Evolutionary conservation across 306 rosid species (phyloP).

Genomic region (Vachellia collinsii): DNA sequence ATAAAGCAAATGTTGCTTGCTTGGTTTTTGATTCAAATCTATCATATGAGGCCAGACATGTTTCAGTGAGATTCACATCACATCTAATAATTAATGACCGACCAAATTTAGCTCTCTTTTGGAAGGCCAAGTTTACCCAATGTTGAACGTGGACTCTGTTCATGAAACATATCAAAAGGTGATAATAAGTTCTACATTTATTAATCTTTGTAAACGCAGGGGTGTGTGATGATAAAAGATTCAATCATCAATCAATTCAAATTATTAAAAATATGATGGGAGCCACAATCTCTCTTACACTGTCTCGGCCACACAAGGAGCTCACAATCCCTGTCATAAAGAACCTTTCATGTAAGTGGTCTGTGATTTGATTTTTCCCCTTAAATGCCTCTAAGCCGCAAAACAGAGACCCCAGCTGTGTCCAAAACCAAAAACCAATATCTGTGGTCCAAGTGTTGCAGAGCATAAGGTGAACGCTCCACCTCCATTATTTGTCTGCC

Average conservation of each 20-base stretch:
- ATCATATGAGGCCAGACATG: not conserved
- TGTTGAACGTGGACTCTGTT: no score
- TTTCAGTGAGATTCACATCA: not conserved
- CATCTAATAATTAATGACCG: not conserved
- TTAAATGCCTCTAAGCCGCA: conserved; percentile 33
- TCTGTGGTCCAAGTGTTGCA: not conserved
- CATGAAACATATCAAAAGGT: no score
- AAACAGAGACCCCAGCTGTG: conserved; percentile 2
- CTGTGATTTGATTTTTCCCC: conserved; percentile 8
- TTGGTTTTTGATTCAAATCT: not conserved
- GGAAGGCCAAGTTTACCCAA: no score
- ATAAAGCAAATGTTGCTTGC: not conserved
- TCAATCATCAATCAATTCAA: not conserved
- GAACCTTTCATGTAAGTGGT: not conserved
- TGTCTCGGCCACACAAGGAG: conserved; percentile 6
- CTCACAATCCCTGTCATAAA: not conserved
- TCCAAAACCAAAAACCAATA: not conserved
- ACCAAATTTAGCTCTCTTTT: not conserved
- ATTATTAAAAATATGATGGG: conserved; percentile 16
- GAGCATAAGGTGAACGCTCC: not conserved
- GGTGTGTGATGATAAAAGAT: not conserved
- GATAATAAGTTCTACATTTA: no score
- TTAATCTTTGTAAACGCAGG: no score
- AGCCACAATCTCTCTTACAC: conserved; percentile 21
- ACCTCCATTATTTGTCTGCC: not conserved